Percentiles rank a stretch among this genome's conserved stretches.
These are phyloP conservation scores for Eucalyptus globulus DNA, from an alignment of 345 rosid genomes.

Conservation along the genomic window DNA sequence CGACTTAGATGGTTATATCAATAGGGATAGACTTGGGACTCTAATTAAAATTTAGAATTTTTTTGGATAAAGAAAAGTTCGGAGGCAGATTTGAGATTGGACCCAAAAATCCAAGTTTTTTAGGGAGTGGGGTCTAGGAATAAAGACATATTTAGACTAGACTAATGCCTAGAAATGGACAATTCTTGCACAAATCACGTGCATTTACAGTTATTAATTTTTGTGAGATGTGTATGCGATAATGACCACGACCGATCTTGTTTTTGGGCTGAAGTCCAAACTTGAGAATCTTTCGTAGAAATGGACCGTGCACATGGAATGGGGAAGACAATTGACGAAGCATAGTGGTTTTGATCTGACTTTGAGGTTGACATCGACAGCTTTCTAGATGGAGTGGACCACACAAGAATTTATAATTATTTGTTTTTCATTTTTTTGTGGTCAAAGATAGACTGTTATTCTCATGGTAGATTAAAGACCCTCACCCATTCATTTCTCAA, in stretches of 20 bases:
- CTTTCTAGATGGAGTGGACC: background rate
- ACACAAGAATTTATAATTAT: too few species aligned
- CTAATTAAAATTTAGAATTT: background rate
- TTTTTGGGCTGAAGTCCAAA: background rate
- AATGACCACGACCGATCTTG: background rate
- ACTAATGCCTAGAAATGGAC: background rate
- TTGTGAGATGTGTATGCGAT: background rate
- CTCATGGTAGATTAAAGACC: fast-evolving
- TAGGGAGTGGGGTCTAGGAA: background rate
- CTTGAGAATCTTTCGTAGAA: background rate
- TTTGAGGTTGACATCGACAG: background rate
- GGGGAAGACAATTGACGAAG: background rate
- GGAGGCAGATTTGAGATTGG: background rate
- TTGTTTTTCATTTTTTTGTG: fast-evolving
- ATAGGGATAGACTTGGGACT: background rate
- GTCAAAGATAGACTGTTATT: fast-evolving
- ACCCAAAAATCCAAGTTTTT: background rate
- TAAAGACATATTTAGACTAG: background rate
- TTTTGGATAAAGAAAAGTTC: background rate
- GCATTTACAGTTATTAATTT: background rate
- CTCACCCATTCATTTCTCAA: too few species aligned
- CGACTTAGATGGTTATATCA: background rate
- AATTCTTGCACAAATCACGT: background rate
- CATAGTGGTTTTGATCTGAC: background rate
- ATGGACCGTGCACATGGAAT: background rate